Evolutionary conservation across 805 yeast genomes (phyloP).

Genomic region (Gaillardinia entomophila): DNA sequence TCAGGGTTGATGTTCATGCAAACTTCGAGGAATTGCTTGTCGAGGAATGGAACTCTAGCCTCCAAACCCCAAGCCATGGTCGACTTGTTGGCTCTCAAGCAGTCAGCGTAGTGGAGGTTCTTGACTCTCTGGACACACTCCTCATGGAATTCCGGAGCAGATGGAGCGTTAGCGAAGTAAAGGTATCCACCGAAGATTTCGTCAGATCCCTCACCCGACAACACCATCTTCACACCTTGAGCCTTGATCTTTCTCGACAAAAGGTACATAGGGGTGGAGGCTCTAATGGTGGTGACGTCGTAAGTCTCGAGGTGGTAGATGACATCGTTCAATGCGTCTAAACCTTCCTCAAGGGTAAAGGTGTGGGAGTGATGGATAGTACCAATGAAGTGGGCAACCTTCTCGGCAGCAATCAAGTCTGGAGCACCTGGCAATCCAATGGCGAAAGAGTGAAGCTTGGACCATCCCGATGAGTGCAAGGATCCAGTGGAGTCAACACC

Average conservation of each 20-base stretch:
- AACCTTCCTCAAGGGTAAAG: slow-evolving; percentile 93
- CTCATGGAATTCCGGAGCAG: slow-evolving; percentile 85
- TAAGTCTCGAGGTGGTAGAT: slow-evolving; percentile 94
- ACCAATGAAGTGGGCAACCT: slow-evolving; percentile 94
- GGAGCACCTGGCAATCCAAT: slow-evolving; percentile 98
- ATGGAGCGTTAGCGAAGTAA: slow-evolving; percentile 95
- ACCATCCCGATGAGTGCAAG: slow-evolving; percentile 70
- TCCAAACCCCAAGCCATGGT: slow-evolving; percentile 99
- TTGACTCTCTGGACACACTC: slow-evolving; percentile 96
- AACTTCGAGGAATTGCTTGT: slow-evolving; percentile 82
- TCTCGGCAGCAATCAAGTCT: slow-evolving; percentile 91
- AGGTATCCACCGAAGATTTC: slow-evolving; percentile 98
- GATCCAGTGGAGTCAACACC: slow-evolving; percentile 91
- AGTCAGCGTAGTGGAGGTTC: slow-evolving; percentile 95
- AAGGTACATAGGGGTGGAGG: slow-evolving; percentile 98
- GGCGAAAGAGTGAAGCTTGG: slow-evolving; percentile 91
- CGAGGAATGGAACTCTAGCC: slow-evolving; percentile 99
- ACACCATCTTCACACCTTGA: slow-evolving; percentile 98
- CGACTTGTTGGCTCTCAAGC: slow-evolving; percentile 97
- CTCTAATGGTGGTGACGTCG: slow-evolving; percentile 98
- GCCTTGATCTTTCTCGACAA: slow-evolving; percentile 96
- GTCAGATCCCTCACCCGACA: slow-evolving; percentile 98
- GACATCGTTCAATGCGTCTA: slow-evolving; percentile 92
- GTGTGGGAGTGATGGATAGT: slow-evolving; percentile 97
- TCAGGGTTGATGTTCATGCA: slow-evolving; percentile 93